phyloP scores from a whole-genome alignment of 1,284 basidiomycete genomes.

The Ganoderma sp. region DNA sequence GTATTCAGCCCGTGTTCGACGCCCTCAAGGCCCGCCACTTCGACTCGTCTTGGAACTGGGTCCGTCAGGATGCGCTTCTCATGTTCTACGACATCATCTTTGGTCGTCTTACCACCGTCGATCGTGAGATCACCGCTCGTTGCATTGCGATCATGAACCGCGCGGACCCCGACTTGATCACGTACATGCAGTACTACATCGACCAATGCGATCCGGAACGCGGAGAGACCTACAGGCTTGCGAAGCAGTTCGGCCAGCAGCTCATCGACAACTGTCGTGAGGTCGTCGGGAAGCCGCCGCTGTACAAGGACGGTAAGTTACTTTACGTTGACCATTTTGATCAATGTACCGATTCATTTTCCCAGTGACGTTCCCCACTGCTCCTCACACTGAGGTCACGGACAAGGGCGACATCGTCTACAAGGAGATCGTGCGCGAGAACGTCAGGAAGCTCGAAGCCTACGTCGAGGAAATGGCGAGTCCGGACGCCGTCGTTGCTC shows the following conservation, averaged over 20 bases:
- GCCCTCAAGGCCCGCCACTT: conserved; percentile 96
- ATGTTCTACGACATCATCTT: conserved; percentile 99
- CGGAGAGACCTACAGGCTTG: conserved; percentile 91
- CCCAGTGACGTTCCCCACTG: conserved; percentile 95
- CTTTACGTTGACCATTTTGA: background rate
- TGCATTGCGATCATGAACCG: conserved; percentile 98
- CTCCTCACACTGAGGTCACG: conserved; percentile 93
- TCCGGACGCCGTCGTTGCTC: conserved; percentile 82
- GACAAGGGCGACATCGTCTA: conserved; percentile 95
- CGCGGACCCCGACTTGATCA: conserved; percentile 88
- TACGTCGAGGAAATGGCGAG: conserved; percentile 99
- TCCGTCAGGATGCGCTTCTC: conserved; percentile 90
- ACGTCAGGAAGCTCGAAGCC: conserved; percentile 96
- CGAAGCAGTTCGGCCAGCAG: conserved; percentile 96
- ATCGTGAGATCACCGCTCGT: conserved; percentile 94
- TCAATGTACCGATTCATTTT: conserved; percentile 17
- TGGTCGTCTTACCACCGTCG: conserved; percentile 90
- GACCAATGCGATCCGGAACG: conserved; percentile 81
- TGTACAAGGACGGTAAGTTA: conserved; percentile 89
- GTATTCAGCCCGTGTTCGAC: conserved; percentile 94
- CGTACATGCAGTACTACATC: conserved; percentile 97
- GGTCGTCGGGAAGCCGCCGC: conserved; percentile 80
- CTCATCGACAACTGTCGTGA: conserved; percentile 94
- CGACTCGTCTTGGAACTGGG: conserved; percentile 99
- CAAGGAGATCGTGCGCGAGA: conserved; percentile 92